These are phyloP conservation scores for Arachis hypogaea DNA, from an alignment of 306 rosid species.

Conservation along the genomic window DNA sequence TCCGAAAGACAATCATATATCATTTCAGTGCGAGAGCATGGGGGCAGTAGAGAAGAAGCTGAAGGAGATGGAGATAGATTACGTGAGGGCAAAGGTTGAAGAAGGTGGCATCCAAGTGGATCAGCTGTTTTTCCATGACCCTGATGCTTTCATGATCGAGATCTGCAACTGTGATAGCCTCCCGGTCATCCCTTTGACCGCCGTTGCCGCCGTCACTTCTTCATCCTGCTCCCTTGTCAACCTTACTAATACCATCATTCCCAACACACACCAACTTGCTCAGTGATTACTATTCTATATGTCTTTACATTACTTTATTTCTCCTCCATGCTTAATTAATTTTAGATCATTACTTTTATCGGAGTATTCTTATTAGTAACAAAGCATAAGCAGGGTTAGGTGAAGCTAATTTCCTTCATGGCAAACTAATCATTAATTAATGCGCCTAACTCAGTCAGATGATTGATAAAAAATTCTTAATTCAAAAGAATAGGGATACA, in stretches of 20 bases:
- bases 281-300: background rate
- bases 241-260: constrained; percentile 29
- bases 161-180: constrained; percentile 90
- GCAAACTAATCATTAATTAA: background rate
- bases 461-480: background rate
- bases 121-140: constrained; percentile 91
- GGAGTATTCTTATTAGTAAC: background rate
- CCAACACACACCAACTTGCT: constrained; percentile 38
- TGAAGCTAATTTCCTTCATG: constrained; percentile 4
- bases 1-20: constrained; percentile 93
- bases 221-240: constrained; percentile 46
- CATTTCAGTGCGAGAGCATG: constrained; percentile 98
- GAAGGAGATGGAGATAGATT: constrained; percentile 68
- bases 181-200: constrained; percentile 68
- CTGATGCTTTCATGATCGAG: constrained; percentile 97
- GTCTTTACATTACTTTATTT: no score
- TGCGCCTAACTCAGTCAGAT: constrained; percentile 1
- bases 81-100: constrained; percentile 66
- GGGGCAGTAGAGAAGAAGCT: constrained; percentile 85
- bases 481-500: background rate
- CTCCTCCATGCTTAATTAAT: no score
- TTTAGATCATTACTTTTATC: no score
- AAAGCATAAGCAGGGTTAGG: constrained; percentile 6
- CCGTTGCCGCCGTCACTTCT: constrained; percentile 35
- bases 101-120: constrained; percentile 84